These are phyloP conservation scores for Neurospora sp. DNA, from an alignment of 495 filamentous ascomycete genomes.

Conservation along the genomic window DNA sequence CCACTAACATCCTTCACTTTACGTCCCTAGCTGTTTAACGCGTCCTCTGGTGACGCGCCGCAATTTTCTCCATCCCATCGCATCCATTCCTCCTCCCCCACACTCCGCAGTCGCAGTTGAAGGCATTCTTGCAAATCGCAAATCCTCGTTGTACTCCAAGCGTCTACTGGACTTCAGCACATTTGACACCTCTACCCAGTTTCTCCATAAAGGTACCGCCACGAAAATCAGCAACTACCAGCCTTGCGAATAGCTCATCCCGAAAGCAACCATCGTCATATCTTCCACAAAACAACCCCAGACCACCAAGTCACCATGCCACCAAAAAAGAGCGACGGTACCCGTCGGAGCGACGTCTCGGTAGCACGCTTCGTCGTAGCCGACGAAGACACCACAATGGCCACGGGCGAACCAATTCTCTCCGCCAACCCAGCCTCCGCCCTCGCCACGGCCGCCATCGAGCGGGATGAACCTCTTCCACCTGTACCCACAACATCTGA, in stretches of 20 bases:
- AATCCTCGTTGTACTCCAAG: background rate
- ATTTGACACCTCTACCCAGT: background rate
- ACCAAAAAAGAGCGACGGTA: slow-evolving; percentile 26
- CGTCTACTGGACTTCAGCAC: background rate
- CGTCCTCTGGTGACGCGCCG: slow-evolving; percentile 12
- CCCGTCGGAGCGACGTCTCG: slow-evolving; percentile 31
- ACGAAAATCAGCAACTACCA: background rate
- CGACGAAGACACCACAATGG: slow-evolving; percentile 20
- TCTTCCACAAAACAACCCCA: background rate
- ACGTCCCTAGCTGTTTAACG: background rate
- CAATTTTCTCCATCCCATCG: slow-evolving; percentile 11
- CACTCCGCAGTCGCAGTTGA: background rate
- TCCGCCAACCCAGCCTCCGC: slow-evolving; percentile 14
- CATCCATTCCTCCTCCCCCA: slow-evolving; percentile 3
- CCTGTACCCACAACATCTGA: slow-evolving; percentile 8
- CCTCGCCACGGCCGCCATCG: slow-evolving; percentile 15
- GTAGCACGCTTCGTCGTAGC: slow-evolving; percentile 32
- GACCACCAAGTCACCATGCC: slow-evolving; percentile 20
- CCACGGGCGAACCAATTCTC: slow-evolving; percentile 12
- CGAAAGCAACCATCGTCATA: background rate
- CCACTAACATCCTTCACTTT: background rate
- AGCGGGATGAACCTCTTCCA: slow-evolving; percentile 19
- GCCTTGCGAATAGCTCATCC: background rate
- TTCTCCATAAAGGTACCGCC: background rate
- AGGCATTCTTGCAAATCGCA: background rate